These are phyloP conservation scores for Epithele typhae DNA, from an alignment of 768 basidiomycete genomes.

Conservation along the genomic window DNA sequence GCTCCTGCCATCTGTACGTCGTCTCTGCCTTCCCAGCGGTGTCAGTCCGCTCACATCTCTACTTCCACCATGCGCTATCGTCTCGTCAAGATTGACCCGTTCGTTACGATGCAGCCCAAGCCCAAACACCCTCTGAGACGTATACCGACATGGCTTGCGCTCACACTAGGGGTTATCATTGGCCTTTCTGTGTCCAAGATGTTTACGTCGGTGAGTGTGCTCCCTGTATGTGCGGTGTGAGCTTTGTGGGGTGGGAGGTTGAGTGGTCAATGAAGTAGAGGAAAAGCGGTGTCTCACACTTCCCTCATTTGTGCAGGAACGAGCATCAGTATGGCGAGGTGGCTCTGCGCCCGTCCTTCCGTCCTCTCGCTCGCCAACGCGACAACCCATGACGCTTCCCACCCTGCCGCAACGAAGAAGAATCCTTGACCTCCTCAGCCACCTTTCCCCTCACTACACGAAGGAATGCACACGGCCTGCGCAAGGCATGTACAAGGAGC, in stretches of 20 bases:
- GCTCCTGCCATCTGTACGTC: conserved; percentile 5
- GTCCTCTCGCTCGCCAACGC: conserved; percentile 40
- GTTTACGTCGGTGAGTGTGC: conserved; percentile 28
- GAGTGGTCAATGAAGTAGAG: no score
- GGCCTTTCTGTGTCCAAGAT: conserved; percentile 24
- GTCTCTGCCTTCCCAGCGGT: neutral
- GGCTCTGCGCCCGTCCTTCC: conserved; percentile 45
- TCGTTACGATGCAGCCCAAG: conserved; percentile 22
- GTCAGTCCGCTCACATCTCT: neutral
- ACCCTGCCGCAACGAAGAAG: conserved; percentile 80
- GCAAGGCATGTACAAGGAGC: conserved; percentile 81
- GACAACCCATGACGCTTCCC: conserved; percentile 68
- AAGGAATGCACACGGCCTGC: conserved; percentile 84
- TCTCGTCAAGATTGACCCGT: conserved; percentile 4
- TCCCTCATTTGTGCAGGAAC: conserved; percentile 9
- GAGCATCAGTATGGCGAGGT: conserved; percentile 47
- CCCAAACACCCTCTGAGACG: conserved; percentile 21
- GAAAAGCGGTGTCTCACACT: no score
- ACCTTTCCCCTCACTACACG: conserved; percentile 88
- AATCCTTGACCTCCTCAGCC: conserved; percentile 81
- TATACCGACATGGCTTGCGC: conserved; percentile 26
- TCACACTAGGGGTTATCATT: conserved; percentile 24
- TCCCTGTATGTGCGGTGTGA: no score
- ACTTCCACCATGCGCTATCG: conserved; percentile 8
- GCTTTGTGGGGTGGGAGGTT: no score